phyloP scores from a whole-genome alignment of 164 flowering plant genomes.

The Stephania japonica region DNA sequence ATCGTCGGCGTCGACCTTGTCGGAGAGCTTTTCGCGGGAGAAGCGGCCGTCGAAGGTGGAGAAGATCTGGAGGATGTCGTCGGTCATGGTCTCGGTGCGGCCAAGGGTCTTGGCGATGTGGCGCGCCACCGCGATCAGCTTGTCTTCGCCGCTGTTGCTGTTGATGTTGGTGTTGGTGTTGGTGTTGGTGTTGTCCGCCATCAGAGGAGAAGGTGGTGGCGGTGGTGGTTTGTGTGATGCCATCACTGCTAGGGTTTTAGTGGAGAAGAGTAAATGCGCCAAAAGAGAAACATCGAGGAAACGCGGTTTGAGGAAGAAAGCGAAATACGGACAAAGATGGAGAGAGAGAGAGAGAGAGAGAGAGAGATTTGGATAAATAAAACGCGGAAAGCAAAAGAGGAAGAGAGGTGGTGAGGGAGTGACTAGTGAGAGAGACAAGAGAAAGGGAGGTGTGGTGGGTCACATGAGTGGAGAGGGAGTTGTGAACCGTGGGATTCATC shows the following conservation, averaged over 20 bases:
- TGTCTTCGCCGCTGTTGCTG: slow-evolving; percentile 72
- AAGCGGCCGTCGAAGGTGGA: slow-evolving; percentile 81
- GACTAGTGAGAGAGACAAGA: neutral
- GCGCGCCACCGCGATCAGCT: slow-evolving; percentile 75
- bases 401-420: neutral
- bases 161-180: too few relatives aligned
- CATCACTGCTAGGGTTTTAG: neutral
- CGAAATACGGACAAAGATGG: neutral
- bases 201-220: too few relatives aligned
- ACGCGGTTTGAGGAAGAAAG: slow-evolving; percentile 3
- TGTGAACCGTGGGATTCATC: neutral
- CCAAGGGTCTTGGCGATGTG: slow-evolving; percentile 94
- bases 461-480: neutral
- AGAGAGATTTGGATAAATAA: neutral
- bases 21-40: slow-evolving; percentile 67
- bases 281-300: neutral
- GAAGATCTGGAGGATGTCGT: slow-evolving; percentile 82
- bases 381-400: neutral
- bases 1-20: slow-evolving; percentile 25
- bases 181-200: slow-evolving; percentile 21
- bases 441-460: neutral
- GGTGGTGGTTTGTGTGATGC: too few relatives aligned
- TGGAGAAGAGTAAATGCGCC: neutral
- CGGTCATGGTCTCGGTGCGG: slow-evolving; percentile 67
- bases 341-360: neutral